Percentiles rank a stretch among this genome's conserved stretches.
phyloP scores from a whole-genome alignment of 1,284 basidiomycete species.

The Volvariella volvacea region DNA sequence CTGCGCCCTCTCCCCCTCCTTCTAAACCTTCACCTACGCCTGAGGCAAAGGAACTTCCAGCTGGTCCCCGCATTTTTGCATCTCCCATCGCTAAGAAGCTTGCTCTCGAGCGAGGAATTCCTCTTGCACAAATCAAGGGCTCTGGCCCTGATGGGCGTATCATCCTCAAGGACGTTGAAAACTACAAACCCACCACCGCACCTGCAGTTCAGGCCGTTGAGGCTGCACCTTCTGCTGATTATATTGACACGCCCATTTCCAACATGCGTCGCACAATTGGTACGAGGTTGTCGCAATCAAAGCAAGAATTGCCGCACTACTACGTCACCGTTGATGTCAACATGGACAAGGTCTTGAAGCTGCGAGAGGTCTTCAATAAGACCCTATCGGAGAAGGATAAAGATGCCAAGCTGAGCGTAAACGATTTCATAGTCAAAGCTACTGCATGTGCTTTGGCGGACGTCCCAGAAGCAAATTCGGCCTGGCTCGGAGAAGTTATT shows the following conservation, averaged over 20 bases:
- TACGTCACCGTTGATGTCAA: conserved; percentile 94
- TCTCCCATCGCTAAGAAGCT: conserved; percentile 96
- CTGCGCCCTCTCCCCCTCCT: conserved; percentile 14
- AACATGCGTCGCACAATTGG: conserved; percentile 97
- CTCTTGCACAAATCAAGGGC: conserved; percentile 88
- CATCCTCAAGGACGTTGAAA: conserved; percentile 90
- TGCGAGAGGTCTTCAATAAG: conserved; percentile 95
- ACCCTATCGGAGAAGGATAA: conserved; percentile 79
- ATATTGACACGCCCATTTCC: conserved; percentile 86
- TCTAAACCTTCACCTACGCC: conserved; percentile 29
- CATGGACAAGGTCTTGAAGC: conserved; percentile 95
- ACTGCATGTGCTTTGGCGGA: conserved; percentile 86
- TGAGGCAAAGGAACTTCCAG: conserved; percentile 43
- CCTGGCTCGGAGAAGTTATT: conserved; percentile 96
- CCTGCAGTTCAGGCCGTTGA: conserved; percentile 37
- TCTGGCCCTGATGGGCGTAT: conserved; percentile 94
- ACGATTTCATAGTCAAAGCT: conserved; percentile 98
- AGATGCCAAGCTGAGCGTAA: conserved; percentile 89
- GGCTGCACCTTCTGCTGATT: conserved; percentile 47
- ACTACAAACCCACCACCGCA: conserved; percentile 59
- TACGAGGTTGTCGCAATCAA: conserved; percentile 85
- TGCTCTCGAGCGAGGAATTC: conserved; percentile 92
- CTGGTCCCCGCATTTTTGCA: conserved; percentile 85
- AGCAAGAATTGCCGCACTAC: conserved; percentile 95
- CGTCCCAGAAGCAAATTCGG: conserved; percentile 97